Evolutionary conservation across 1,284 basidiomycete genomes (phyloP), one percentile per base, ranked within the genome.

Genomic region (Leccinum huronense): DNA sequence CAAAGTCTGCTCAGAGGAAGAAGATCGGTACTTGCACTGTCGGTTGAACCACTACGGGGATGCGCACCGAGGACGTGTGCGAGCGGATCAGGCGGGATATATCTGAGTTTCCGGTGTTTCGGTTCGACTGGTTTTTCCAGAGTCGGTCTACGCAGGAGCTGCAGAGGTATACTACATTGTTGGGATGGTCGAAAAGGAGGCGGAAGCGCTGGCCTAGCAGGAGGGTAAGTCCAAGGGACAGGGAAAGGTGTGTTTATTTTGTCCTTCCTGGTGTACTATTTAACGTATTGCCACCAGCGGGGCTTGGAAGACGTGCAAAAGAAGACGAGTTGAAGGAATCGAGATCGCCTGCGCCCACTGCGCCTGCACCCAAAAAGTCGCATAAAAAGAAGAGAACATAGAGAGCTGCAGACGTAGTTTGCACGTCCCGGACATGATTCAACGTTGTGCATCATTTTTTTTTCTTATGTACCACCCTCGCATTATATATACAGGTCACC

Each of bases 71-170:
- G 63, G 95, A 98, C 72, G 91, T 95, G 45, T 98, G 95, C 74
- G 97, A 99, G 73, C 81, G 89, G 59, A 98, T 99, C 80, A 98
- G 98, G 84, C 88, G 90, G 78, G 97, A 99, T 78, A 94, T 99
- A 65, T 90, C 90, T 48, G 94, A 96, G 76, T 97, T 95, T 79
- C 94, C 95, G 0, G 90, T 95, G n/a, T 99, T 99, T 81, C 83
- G 95, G 60, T 97, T 98, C 71, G 95, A 98, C 75, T 98, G 96
- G 96, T 99, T 98, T 82, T 94, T 99, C 84, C 98, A 98, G 82
- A 94, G 91, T 67, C 82, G 97, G 60, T 95, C 93, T 30, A 90
- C 94, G 10, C 89, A 94, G 72, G 97, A 99, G 80, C 80, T 99
- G 66, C 88, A 91, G 70, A 81, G 97, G 62, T 98, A 95, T 71